Base-by-base conservation (phyloP, 2,329 filamentous ascomycete species). In the Nigrograna mackinnonii region DNA sequence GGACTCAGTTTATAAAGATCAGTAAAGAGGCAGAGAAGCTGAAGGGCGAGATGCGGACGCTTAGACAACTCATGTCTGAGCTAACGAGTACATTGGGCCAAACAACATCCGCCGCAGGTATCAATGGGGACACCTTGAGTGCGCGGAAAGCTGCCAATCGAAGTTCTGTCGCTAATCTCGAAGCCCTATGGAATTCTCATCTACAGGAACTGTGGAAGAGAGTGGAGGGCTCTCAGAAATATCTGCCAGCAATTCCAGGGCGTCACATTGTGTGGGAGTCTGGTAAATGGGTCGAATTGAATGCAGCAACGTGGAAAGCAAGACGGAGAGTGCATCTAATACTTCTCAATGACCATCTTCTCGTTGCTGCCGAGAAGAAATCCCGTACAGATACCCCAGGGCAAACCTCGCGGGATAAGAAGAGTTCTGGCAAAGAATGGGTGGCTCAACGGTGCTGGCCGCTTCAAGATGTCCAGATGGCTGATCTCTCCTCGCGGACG, bases 21-120 rank as follows among this genome's bases (percentile, higher is more conserved):
- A 96, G 91, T 66, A 96, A 97, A 71, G 94, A 99, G 73, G 94
- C 95, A 2, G 94, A 99, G 71, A 96, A 96, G 73, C 82, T 99
- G 44, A 97, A 97, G 72, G 83, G 84, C 41, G 94, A 99, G 68
- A 97, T 99, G 94, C 83, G 89, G 39, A 89, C 89, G 5, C 80
- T 99, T 22, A 84, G 89, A 33, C 89, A 89, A 52, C 79, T 97
- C 39, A 96, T 99, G 86, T 85, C 90, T 2, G 94, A 99, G 53
- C 79, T 99, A 43, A 97, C 74, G 4, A 63, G 60, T 2, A 73
- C 73, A 1, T 50, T 78, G 34, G 69, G 70, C 13, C 74, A 77
- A 56, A 73, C 74, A 3, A 70, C 73, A 6, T 71, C 67, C 22
- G 66, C 69, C 20, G 67, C 63, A 5, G 65, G 62, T 30, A 58